phyloP scores from a whole-genome alignment of 2,329 filamentous ascomycete species.

The Pseudogymnoascus sp. region DNA sequence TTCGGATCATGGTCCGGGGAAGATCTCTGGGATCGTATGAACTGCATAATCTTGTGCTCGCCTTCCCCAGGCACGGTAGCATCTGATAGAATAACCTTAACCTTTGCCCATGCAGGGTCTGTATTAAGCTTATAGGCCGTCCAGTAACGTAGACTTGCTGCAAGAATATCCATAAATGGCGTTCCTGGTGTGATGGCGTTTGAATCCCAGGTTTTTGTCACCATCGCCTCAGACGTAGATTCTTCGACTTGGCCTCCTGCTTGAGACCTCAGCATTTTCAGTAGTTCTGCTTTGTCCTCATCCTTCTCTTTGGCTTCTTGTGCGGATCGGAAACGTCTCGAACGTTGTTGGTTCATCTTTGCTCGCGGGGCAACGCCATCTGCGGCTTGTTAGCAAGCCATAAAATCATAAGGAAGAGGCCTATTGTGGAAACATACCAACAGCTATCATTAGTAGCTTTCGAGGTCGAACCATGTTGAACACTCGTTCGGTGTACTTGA shows the following conservation, averaged over 20 bases:
- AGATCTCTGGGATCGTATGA: conserved; percentile 84
- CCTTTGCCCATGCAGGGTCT: conserved; percentile 86
- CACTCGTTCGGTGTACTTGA: conserved; percentile 96
- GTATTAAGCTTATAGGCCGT: conserved; percentile 96
- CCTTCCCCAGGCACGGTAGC: conserved; percentile 95
- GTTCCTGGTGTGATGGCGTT: conserved; percentile 88
- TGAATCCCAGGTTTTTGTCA: conserved; percentile 88
- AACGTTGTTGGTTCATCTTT: conserved; percentile 99
- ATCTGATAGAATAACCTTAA: conserved; percentile 98
- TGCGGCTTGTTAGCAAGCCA: conserved; percentile 28
- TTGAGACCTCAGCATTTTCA: conserved; percentile 75
- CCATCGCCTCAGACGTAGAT: conserved; percentile 50
- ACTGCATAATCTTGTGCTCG: conserved; percentile 99
- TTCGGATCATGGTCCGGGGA: conserved; percentile 92
- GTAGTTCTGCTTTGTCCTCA: conserved; percentile 77
- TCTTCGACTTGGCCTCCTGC: conserved; percentile 56
- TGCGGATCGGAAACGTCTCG: conserved; percentile 85
- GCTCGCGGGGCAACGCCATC: conserved; percentile 95
- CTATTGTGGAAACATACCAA: conserved; percentile 50
- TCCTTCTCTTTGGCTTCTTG: conserved; percentile 94
- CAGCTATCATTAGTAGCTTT: conserved; percentile 94
- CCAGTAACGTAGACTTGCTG: conserved; percentile 87
- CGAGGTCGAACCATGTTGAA: conserved; percentile 97
- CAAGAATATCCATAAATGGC: conserved; percentile 96
- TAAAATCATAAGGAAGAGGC: neutral